A percentile compares a stretch with the other conserved stretches of the same genome.
These are phyloP conservation scores for Colletotrichum sp. DNA, from an alignment of 2,329 filamentous ascomycete genomes.

Conservation along the genomic window DNA sequence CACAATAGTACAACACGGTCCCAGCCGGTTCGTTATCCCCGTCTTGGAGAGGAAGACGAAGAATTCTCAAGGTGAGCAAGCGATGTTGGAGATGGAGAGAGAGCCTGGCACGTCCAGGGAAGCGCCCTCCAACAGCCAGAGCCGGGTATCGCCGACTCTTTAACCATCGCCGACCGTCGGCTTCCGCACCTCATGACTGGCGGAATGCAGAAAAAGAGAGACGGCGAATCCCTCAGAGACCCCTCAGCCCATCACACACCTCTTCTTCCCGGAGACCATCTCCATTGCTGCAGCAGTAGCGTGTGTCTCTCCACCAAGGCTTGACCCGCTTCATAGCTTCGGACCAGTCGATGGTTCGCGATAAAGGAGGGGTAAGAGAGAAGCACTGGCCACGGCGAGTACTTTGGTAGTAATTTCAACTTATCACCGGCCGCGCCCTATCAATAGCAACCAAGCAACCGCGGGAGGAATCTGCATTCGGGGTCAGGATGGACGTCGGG, in stretches of 20 bases:
- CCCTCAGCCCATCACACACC: not conserved
- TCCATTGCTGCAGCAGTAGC: not conserved
- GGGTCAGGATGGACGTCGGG: not conserved
- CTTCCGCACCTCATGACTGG: not conserved
- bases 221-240: not conserved
- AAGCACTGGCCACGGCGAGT: not conserved
- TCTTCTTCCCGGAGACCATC: not conserved
- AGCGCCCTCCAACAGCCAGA: too few species aligned
- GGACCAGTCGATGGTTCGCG: constrained; percentile 9
- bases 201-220: not conserved
- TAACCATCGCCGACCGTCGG: not conserved
- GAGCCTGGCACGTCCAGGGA: not conserved
- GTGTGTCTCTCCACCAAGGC: not conserved
- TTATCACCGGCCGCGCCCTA: not conserved
- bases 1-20: not conserved
- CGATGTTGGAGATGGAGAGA: not conserved
- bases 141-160: not conserved
- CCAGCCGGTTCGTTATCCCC: not conserved
- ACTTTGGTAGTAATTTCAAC: not conserved
- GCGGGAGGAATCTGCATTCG: not conserved
- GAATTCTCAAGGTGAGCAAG: not conserved
- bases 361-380: constrained; percentile 15
- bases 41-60: not conserved
- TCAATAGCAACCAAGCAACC: not conserved
- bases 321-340: constrained; percentile 6